Evolutionary conservation across 192 early-diverging fungal species (phyloP), one percentile per base, ranked within the genome.

Genomic region (Mortierella claussenii): DNA sequence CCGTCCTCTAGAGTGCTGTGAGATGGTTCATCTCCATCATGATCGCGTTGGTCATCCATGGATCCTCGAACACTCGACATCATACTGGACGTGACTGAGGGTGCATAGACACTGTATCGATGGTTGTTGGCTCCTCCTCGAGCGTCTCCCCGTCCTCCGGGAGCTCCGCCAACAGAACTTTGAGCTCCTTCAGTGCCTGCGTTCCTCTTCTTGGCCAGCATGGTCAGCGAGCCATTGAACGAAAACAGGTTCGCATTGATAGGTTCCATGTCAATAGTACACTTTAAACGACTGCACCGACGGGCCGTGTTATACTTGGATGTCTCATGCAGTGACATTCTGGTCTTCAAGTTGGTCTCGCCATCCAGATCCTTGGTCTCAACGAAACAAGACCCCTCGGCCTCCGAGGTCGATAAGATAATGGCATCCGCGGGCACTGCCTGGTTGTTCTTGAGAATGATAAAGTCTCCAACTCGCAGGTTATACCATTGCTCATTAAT

Each of bases 311-410:
- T 79, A 57, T 95, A 84, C 44, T 89, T 75, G 12, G 81, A 69
- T 13, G 92, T 88, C 37, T 94, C 91, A 11, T 81, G 64, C 4
- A 97, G 36, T 13, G 90, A 83, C 6, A 85, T 59, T 20, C 93
- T 89, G 33, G 93, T 85, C 81, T 98, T 98, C 7, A 98, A 78
- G 68, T 98, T 98, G n/a, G 97, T 98, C 79, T 98, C 97, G 36
- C 97, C 97, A 62, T 98, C 97, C 51, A 98, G 71, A 75, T 97
- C 95, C 69, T 94, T 96, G 7, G 97, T 98, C 78, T 97, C 97
- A 20, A 96, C 87, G 73, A 91, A 97, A 68, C 93, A 95, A 12
- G 87, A 69, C 15, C 85, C 85, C 44, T 94, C 91, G 5, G 86
- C 85, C 43, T 94, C 92, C 7, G 90, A 89, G 4, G 94, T 92